Percentiles rank a stretch among this genome's conserved stretches.
These are phyloP conservation scores for Fusarium coicis DNA, from an alignment of 2,329 filamentous ascomycete genomes.

Conservation along the genomic window DNA sequence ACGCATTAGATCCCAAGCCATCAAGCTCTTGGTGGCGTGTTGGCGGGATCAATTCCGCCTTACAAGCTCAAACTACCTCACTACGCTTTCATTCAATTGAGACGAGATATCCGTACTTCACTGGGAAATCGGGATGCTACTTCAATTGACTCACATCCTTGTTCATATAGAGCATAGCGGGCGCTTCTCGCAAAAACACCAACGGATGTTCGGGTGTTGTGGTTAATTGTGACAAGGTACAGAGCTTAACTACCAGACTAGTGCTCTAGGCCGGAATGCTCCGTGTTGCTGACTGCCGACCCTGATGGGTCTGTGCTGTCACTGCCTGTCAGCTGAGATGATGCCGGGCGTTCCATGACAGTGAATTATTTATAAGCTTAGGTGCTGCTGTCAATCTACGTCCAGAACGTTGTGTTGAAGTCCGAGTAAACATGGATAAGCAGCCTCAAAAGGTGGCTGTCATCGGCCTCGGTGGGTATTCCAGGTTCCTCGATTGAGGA, in stretches of 20 bases:
- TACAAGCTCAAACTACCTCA: neutral
- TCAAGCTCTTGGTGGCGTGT: neutral
- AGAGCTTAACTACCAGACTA: neutral
- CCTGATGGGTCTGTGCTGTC: slow-evolving; percentile 21
- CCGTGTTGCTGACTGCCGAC: slow-evolving; percentile 2
- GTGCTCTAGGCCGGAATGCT: neutral
- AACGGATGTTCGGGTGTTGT: neutral
- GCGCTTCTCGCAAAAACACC: neutral
- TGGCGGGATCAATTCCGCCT: slow-evolving; percentile 5
- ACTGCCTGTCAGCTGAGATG: slow-evolving; percentile 13
- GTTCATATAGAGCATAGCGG: neutral
- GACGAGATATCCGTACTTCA: too few species aligned
- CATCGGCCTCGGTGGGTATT: slow-evolving; percentile 43
- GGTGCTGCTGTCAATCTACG: neutral
- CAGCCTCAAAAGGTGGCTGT: slow-evolving; percentile 42
- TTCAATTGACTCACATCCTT: neutral
- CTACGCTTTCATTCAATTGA: neutral
- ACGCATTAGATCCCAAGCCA: neutral
- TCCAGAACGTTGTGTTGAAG: rapidly evolving
- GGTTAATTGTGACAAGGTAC: neutral
- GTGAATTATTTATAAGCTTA: neutral
- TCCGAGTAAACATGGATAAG: slow-evolving; percentile 10
- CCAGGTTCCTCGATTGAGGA: neutral
- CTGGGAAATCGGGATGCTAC: rapidly evolving
- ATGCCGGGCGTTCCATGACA: neutral